Base-by-base conservation (phyloP, 1,139 yeast genomes). In the Ashbya aceris region DNA sequence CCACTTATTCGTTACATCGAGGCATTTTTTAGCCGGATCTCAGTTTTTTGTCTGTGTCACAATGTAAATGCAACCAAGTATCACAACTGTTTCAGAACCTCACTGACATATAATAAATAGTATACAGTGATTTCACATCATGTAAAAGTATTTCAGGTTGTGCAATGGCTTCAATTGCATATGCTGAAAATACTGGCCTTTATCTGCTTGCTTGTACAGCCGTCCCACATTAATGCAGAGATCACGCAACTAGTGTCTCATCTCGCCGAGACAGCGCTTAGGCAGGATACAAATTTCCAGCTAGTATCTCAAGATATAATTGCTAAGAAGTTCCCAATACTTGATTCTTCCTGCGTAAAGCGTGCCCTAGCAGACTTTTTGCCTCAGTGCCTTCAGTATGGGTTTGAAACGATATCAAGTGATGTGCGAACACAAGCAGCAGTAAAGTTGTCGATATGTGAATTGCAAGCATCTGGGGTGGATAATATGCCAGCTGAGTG, bases 361-460 rank as follows among this genome's bases (percentile, higher is more conserved):
- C 41, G 52, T 8, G 62, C 69, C 1, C 41, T 65, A 5, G 35
- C 49, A 2, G 51, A 51, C 0, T 58, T 64, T 33, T 43, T 66
- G 10, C 54, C 62, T 0, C 42, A 43, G 23, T 66, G 70, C 39
- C 27, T 61, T 12, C 52, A 51, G 39, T 39, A 52, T 4, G 59
- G 61, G 2, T 42, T 61, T 11, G 64, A 61, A 33, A 51, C 55
- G 6, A 39, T 65, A 1, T 56, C 56, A n/a, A 45, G 62, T 1
- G 43, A 50, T 3, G 27, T 51, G 9, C 50, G 63, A 41, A 59
- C 60, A 7, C 52, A 53, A n/a, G 66, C 73, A 48, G 77, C 82
- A 0, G 64, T 74, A 1, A 66, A 62, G 47, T 58, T 77, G 9
- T 72, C 81, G 0, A 50, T 76, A 0, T 77, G 83, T 55, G 81